Percentiles rank a stretch among this genome's conserved stretches.
These are phyloP conservation scores for Davidsoniella eucalypti DNA, from an alignment of 2,329 filamentous ascomycete species.

Conservation along the genomic window DNA sequence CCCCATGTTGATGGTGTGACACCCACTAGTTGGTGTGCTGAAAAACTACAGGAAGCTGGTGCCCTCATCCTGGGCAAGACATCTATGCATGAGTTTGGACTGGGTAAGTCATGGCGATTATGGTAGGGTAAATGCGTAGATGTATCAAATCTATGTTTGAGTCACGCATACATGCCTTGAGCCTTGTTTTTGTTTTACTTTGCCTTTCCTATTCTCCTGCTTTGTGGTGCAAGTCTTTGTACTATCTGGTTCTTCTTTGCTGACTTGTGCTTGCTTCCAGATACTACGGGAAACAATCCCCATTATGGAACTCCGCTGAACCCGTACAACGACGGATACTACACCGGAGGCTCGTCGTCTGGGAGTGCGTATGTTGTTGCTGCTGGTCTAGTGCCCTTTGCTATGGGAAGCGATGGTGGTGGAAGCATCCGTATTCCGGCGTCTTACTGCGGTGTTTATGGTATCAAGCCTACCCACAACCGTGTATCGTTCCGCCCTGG, in stretches of 20 bases:
- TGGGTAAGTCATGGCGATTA: constrained; percentile 29
- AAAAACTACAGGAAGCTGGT: constrained; percentile 53
- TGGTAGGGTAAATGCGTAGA: neutral
- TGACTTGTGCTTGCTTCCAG: constrained; percentile 17
- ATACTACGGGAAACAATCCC: constrained; percentile 62
- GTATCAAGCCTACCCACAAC: constrained; percentile 54
- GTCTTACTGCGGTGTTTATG: constrained; percentile 56
- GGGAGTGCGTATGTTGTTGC: constrained; percentile 57
- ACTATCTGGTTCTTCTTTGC: too few species aligned
- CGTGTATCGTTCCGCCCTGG: constrained; percentile 48
- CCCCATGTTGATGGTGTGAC: constrained; percentile 21
- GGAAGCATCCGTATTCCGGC: constrained; percentile 60
- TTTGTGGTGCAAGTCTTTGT: too few species aligned
- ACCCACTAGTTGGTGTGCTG: constrained; percentile 52
- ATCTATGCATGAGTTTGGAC: constrained; percentile 61
- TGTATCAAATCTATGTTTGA: neutral
- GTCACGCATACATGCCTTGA: too few species aligned
- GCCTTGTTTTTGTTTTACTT: too few species aligned
- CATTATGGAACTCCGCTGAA: constrained; percentile 59
- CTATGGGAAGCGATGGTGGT: constrained; percentile 56
- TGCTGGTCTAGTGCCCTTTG: constrained; percentile 52
- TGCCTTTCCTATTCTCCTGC: too few species aligned
- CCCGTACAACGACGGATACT: constrained; percentile 56
- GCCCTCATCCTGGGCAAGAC: constrained; percentile 56
- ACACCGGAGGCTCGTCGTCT: constrained; percentile 61